Base-by-base conservation (phyloP, 257 asterid species). In the Rauvolfia tetraphylla region DNA sequence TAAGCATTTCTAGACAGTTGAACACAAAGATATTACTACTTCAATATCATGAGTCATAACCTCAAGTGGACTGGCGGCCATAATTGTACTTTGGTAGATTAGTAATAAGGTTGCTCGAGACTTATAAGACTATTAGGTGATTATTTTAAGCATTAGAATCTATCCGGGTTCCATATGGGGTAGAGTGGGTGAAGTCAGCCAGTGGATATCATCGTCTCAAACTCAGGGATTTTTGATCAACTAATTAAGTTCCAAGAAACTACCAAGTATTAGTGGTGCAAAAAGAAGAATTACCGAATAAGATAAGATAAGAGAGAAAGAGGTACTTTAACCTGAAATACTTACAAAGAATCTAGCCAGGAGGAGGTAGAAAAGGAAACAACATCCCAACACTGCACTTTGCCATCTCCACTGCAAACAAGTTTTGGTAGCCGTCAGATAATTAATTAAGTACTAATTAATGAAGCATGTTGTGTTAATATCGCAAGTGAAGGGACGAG, bases 401-500 rank as follows among this genome's bases (percentile, higher is more conserved):
- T 95, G 92, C 99, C 99, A 95, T 89, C 93, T 87, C 99, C 99
- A 95, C 99, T 95, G 97, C 90, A 85, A 81, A 36, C 27, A 42
- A 42, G 15, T n/a, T 10, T 20, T 25, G 25, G 7, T 36, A 33
- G 54, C n/a, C 62, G 72, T 66, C 53, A 12, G 51, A 18, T 9
- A 22, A 23, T 38, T 42, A 49, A 9, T 13, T 27, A 41, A 59
- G 14, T 18, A n/a, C n/a, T 3, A 66, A 39, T 67, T 67, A 14
- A 61, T 61, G 5, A 61, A 61, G 8, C 33, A 14, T n/a, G n/a
- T n/a, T 42, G 1, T 41, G 13, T 0, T 41, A 69, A 12, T 39
- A 39, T 3, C 44, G 58, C 48, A 39, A 9, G 62, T 48, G n/a
- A 49, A 34, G 25, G 18, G 34, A 5, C 23, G 4, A 31, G 67